A percentile compares a stretch with the other conserved stretches of the same genome.
Conservation (phyloP, 208 protist species). For the Acanthamoeba healyi region DNA sequence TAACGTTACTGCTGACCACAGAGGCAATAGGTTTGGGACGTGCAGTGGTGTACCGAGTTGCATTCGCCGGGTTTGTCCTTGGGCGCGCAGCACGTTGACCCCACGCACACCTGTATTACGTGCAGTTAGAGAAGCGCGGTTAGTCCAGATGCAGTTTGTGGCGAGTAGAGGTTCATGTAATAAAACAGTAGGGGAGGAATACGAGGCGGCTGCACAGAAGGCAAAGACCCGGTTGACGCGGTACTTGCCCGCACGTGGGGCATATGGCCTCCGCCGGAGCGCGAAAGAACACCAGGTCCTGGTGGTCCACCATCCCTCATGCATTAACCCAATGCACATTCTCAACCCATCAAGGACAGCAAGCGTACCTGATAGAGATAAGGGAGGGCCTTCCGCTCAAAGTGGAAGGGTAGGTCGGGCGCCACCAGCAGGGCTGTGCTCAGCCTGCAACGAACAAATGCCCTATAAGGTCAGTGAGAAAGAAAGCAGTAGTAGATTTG, state of each 20-base stretch:
- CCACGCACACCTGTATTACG: constrained; percentile 13
- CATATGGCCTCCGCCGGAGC: constrained; percentile 20
- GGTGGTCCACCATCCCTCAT: neutral
- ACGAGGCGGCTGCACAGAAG: constrained; percentile 37
- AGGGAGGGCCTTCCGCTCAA: neutral
- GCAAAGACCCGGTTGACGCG: constrained; percentile 27
- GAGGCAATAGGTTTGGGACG: neutral
- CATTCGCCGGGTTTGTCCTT: neutral
- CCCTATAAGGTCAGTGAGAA: neutral
- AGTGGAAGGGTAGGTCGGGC: constrained; percentile 48
- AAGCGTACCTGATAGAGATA: constrained; percentile 46
- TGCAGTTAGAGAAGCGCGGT: no score
- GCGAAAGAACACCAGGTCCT: constrained; percentile 44
- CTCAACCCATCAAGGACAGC: no score
- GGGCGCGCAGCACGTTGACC: constrained; percentile 10
- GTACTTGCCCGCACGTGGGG: constrained; percentile 11
- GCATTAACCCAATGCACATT: neutral
- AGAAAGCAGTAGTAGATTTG: neutral
- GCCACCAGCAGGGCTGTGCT: neutral
- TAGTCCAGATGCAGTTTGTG: no score
- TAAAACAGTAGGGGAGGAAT: neutral
- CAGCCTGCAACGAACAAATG: neutral
- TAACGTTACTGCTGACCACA: no score
- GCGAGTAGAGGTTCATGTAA: no score
- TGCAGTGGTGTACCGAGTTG: neutral